Conservation (phyloP, 345 rosid genomes). For the Salix viminalis region DNA sequence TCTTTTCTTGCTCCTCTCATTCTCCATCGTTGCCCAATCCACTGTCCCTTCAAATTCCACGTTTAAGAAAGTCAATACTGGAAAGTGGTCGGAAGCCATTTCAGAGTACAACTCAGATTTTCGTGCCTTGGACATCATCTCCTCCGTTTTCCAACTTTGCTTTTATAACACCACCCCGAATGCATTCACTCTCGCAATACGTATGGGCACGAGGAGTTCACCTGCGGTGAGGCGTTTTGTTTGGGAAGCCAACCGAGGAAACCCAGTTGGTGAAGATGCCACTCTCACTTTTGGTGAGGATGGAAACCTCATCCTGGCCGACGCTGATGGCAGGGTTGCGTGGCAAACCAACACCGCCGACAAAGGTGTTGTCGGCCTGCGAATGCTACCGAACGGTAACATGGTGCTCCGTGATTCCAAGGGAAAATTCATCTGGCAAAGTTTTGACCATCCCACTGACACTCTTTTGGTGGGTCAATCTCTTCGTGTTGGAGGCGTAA, state of each 20-base stretch:
- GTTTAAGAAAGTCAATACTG: conserved; percentile 37
- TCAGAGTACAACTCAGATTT: conserved; percentile 40
- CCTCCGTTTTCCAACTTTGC: conserved; percentile 47
- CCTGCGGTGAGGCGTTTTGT: conserved; percentile 41
- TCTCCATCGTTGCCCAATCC: conserved; percentile 19
- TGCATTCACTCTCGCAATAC: conserved; percentile 49
- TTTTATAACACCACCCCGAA: conserved; percentile 62
- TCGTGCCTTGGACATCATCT: conserved; percentile 15
- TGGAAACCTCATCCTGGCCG: conserved; percentile 34
- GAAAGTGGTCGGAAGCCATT: conserved; percentile 26
- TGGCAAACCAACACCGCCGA: conserved; percentile 37
- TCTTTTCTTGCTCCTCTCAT: conserved; percentile 9
- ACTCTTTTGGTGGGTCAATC: conserved; percentile 45
- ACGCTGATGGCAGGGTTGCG: conserved; percentile 21
- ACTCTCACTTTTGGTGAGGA: conserved; percentile 26
- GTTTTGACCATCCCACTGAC: conserved; percentile 51
- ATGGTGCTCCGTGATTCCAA: conserved; percentile 16
- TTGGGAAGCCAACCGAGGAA: conserved; percentile 36
- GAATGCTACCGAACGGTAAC: conserved; percentile 3
- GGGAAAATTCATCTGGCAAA: conserved; percentile 18
- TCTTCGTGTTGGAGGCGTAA: conserved; percentile 21
- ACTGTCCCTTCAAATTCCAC: conserved; percentile 35
- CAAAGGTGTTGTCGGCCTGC: conserved; percentile 24
- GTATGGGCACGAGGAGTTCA: conserved; percentile 39
- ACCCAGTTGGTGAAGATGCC: conserved; percentile 28